Conservation (phyloP, 2,329 filamentous ascomycete species). For the Cylindrodendrum hubeiense region DNA sequence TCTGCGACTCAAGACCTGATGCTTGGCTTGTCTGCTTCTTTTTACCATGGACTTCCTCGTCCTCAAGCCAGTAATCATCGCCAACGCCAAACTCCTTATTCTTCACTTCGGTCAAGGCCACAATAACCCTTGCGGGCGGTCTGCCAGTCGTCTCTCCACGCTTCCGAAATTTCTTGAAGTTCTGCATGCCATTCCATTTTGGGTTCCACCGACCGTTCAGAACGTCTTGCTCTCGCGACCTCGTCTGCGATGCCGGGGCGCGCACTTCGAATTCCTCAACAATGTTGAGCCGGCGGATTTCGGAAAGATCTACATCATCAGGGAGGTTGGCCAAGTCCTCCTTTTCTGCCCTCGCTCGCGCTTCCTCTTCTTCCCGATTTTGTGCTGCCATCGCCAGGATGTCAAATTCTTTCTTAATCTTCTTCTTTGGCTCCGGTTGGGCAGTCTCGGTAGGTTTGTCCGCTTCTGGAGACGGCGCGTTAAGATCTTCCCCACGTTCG, state of each 20-base stretch:
- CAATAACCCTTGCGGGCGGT: constrained; percentile 67
- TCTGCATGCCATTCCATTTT: constrained; percentile 92
- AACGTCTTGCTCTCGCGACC: constrained; percentile 61
- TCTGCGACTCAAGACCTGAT: constrained; percentile 36
- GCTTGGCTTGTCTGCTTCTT: constrained; percentile 45
- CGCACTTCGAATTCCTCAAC: constrained; percentile 82
- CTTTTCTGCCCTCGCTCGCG: constrained; percentile 66
- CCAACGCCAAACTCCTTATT: constrained; percentile 80
- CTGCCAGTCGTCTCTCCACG: constrained; percentile 64
- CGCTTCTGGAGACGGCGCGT: constrained; percentile 43
- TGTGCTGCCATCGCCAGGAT: constrained; percentile 75
- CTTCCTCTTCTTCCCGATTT: constrained; percentile 74
- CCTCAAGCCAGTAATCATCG: constrained; percentile 81
- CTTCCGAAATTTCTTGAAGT: constrained; percentile 90
- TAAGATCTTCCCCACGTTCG: constrained; percentile 65
- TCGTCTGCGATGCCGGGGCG: constrained; percentile 43
- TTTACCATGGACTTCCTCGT: constrained; percentile 52
- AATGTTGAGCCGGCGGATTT: constrained; percentile 79
- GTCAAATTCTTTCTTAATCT: constrained; percentile 72
- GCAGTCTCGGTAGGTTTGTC: constrained; percentile 34
- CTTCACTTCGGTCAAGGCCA: constrained; percentile 78
- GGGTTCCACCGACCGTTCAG: constrained; percentile 80
- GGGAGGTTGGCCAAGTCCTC: constrained; percentile 64
- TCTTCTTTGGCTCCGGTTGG: constrained; percentile 55
- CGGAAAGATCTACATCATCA: constrained; percentile 77